Percentiles rank a stretch among this genome's conserved stretches.
phyloP scores from a whole-genome alignment of 108 stramenopile genomes.

The Aurantiochytrium sp. region DNA sequence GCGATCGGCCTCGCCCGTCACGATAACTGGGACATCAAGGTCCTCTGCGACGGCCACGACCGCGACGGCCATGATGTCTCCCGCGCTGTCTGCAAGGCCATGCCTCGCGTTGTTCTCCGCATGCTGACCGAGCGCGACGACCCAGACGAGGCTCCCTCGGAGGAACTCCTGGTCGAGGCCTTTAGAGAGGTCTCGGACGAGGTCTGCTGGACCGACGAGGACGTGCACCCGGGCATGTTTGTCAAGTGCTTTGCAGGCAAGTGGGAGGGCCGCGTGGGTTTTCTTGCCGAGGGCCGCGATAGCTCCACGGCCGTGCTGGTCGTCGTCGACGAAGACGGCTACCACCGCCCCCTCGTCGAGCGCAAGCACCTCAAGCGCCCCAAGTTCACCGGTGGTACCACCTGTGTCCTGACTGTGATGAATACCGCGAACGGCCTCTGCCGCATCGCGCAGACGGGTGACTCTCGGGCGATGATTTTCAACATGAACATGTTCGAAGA shows the following conservation, averaged over 20 bases:
- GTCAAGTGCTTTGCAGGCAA: constrained; percentile 2
- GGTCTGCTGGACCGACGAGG: not conserved
- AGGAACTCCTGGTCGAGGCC: not conserved
- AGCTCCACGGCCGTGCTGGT: not conserved
- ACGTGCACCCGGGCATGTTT: constrained; percentile 10
- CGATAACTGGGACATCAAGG: not conserved
- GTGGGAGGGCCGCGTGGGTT: not conserved
- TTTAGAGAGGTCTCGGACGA: not conserved
- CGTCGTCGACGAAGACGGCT: not conserved
- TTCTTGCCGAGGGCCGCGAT: not conserved
- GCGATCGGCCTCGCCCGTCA: not conserved
- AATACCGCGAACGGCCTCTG: not conserved
- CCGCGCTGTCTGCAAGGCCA: not conserved
- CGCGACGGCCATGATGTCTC: not conserved
- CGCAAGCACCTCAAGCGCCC: not conserved
- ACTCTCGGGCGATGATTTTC: not conserved
- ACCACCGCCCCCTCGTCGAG: not conserved
- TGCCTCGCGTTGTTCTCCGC: not conserved
- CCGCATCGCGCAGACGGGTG: not conserved
- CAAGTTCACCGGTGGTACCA: not conserved
- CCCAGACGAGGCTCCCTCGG: not conserved
- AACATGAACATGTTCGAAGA: not conserved
- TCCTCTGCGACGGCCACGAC: constrained; percentile 11
- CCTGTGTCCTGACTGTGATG: not conserved
- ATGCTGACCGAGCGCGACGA: not conserved